Evolutionary conservation across 768 basidiomycete genomes (phyloP).

Genomic region (Cyclocybe cylindracea): DNA sequence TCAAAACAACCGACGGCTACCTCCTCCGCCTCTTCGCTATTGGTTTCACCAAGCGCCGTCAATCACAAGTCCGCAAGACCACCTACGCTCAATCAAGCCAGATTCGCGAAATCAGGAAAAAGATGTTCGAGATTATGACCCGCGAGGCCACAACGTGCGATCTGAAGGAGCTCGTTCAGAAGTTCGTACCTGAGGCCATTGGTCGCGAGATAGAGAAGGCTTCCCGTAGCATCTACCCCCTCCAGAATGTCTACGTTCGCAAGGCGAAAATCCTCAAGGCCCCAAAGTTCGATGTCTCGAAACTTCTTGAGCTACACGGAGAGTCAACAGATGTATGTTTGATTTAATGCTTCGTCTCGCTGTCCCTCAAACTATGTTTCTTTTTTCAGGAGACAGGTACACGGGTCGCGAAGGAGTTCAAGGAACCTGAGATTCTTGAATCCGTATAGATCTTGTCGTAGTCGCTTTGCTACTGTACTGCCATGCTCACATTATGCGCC

Average conservation of each 20-base stretch:
- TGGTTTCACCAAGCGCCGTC: constrained; percentile 97
- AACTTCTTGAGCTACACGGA: constrained; percentile 95
- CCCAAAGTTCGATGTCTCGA: constrained; percentile 94
- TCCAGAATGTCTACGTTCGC: constrained; percentile 98
- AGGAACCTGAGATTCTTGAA: constrained; percentile 94
- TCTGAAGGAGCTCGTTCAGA: constrained; percentile 97
- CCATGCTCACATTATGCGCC: constrained; percentile 24
- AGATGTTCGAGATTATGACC: constrained; percentile 99
- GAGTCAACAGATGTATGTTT: constrained; percentile 87
- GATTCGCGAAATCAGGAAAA: constrained; percentile 96
- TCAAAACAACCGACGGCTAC: constrained; percentile 99
- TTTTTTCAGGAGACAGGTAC: constrained; percentile 84
- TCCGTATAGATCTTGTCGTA: constrained; percentile 71
- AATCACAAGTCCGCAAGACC: constrained; percentile 96
- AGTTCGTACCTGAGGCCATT: constrained; percentile 98
- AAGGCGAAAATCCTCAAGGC: constrained; percentile 99
- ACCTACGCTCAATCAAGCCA: constrained; percentile 97
- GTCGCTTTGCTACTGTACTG: constrained; percentile 32
- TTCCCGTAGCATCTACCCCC: constrained; percentile 92
- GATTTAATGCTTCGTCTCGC: not conserved
- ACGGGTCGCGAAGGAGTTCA: constrained; percentile 93
- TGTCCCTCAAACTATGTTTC: constrained; percentile 12
- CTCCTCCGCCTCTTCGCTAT: constrained; percentile 98
- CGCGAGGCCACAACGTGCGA: constrained; percentile 94
- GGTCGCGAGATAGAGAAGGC: constrained; percentile 99